Percentiles rank a stretch among this genome's conserved stretches.
phyloP scores from a whole-genome alignment of 2,329 filamentous ascomycete genomes.

The Byssochlamys sp. region DNA sequence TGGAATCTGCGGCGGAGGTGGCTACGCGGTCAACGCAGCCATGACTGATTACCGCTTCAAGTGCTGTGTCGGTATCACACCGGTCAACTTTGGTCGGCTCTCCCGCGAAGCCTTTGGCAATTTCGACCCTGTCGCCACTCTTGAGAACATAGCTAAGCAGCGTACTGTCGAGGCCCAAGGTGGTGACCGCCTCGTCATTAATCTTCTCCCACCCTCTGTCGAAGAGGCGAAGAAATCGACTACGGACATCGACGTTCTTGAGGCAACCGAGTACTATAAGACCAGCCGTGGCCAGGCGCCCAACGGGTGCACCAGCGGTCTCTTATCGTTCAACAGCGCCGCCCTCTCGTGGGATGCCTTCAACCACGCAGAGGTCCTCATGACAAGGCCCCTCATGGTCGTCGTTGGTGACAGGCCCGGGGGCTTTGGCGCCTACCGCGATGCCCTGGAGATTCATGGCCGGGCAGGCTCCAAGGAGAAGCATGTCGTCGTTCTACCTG shows the following conservation, averaged over 20 bases:
- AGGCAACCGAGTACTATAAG: background rate
- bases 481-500: background rate
- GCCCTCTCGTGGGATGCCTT: background rate
- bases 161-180: conserved; percentile 11
- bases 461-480: conserved; percentile 12
- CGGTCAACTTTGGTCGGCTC: conserved; percentile 11
- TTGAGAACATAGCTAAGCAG: conserved; percentile 11
- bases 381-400: conserved; percentile 10
- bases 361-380: conserved; percentile 8
- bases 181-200: conserved; percentile 8
- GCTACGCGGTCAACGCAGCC: conserved; percentile 11
- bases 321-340: background rate
- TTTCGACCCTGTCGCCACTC: conserved; percentile 5
- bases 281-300: background rate
- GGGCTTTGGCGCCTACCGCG: conserved; percentile 12
- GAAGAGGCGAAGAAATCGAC: background rate
- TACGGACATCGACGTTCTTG: background rate
- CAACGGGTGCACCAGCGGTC: background rate
- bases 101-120: conserved; percentile 9
- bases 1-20: conserved; percentile 15
- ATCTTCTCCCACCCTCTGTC: conserved; percentile 7
- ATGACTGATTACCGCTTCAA: conserved; percentile 15
- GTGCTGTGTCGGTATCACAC: conserved; percentile 10
- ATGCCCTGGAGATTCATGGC: conserved; percentile 10
- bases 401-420: conserved; percentile 9